Evolutionary conservation across 495 filamentous ascomycete species (phyloP), one percentile per base, ranked within the genome.

Genomic region (Penicillium robsamsonii): DNA sequence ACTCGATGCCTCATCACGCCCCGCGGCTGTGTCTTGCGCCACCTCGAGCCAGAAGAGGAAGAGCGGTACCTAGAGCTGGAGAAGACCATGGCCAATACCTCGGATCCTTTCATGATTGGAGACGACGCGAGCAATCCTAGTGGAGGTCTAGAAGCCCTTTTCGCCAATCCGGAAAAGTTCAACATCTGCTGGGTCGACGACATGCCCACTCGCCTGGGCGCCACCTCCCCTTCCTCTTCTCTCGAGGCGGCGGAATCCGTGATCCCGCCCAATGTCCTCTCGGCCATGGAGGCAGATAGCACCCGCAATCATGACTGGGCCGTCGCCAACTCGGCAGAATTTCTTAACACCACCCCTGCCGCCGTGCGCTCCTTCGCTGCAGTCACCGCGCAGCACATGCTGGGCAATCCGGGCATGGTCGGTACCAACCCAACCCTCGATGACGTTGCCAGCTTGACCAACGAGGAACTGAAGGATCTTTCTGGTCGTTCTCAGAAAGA

Each of bases 51-150:
- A 13, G 87, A 89, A 29, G 89, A 95, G 64, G 91, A 96, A 57
- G 79, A 87, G 22, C 81, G 86, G 9, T 93, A 89, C 56, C 73
- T 97, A 13, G 77, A 83, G 50, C 78, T 96, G 0, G 90, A 96
- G 70, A 78, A 82, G 55, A 78, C 72, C 47, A 73, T 88, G 46
- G 73, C 77, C 18, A 59, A 57, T 24, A 38, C 60, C 5, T 35
- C 64, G 1, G 71, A 74, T 52, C 56, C 62, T 1, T 70, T 69
- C 57, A 60, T 68, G 44, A 69, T 71, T 12, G 72, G 74, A 15
- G 70, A 72, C 10, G 74, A 76, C 48, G 55, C 62, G 10, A 72
- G 64, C 50, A 77, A 79, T 44, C 68, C 70, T 38, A 70, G 66
- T n/a, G 74, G 75, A 3, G 74, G 73, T 5, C 63, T 79, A 11